Percentiles rank a stretch among this genome's conserved stretches.
phyloP scores from a whole-genome alignment of 129 eudicot genomes.

The Deinandra increscens region DNA sequence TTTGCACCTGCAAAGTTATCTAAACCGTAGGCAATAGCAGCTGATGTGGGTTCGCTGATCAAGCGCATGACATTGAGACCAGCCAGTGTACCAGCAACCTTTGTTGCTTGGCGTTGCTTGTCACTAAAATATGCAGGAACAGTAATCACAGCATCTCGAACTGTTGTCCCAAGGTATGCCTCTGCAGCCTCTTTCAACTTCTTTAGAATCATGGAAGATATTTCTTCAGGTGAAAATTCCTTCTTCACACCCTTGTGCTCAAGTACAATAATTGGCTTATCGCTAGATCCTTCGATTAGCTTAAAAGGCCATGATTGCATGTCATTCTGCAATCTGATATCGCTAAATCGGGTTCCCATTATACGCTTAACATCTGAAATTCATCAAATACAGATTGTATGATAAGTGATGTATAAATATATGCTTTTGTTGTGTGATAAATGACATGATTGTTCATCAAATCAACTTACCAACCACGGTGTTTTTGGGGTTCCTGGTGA shows the following conservation, averaged over 20 bases:
- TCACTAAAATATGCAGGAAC: neutral
- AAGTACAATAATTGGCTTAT: neutral
- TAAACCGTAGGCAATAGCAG: too few species aligned
- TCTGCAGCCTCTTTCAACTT: neutral
- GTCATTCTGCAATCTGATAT: neutral
- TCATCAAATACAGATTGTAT: neutral
- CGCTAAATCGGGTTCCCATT: neutral
- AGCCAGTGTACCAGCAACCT: neutral
- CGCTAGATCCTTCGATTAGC: neutral
- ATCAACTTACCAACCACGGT: neutral
- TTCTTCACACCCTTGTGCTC: neutral
- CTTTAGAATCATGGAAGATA: neutral
- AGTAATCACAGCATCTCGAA: neutral
- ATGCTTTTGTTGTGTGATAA: neutral
- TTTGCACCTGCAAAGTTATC: too few species aligned
- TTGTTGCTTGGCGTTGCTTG: neutral
- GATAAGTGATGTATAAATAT: neutral
- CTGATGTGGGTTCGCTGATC: neutral
- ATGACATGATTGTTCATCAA: neutral
- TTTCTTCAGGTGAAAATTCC: neutral
- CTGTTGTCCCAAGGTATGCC: constrained; percentile 6
- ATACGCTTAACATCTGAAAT: neutral
- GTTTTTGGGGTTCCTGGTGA: neutral
- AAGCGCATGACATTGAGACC: neutral
- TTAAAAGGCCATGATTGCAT: neutral